Base-by-base conservation (phyloP, 2,329 filamentous ascomycete genomes). In the Plectosphaerella cucumerina region DNA sequence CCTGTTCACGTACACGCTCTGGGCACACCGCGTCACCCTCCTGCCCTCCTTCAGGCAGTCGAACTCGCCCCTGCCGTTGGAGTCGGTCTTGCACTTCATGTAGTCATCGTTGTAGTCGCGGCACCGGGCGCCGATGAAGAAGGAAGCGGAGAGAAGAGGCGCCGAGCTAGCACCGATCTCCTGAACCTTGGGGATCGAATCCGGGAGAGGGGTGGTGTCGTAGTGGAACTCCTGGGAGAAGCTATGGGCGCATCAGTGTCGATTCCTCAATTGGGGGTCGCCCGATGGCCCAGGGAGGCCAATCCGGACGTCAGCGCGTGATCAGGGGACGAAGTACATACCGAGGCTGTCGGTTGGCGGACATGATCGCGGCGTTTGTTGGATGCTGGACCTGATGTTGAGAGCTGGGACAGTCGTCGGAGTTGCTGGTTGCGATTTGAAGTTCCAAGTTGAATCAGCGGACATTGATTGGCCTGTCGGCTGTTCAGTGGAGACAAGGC, bases 11-110 rank as follows among this genome's bases (percentile, higher is more conserved):
- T 87, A 96, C 90, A 99, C 94, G 73, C 90, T 96, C 62, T 89
- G 86, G 53, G 94, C 94, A 78, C 94, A 99, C 75, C 94, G 84
- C 62, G 94, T 99, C 56, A 99, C 94, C 72, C 94, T 89, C 70
- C 94, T 84, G 51, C 94, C 94, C 77, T 99, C 94, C 80, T 90
- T 93, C 81, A 99, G 76, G 75, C 94, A 99, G 61, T 96, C 90
- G 57, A 95, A 72, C 78, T 99, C 94, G 70, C 91, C 94, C 72
- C 83, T 85, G 63, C 94, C 94, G 56, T 89, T 87, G 64, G 90
- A 86, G 75, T 97, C 91, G 61, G 84, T 89, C 86, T 99, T 99
- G 87, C 94, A 99, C 78, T 96, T 89, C 93, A 99, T 99, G 76
- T 88, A 99, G 75, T 99, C 94, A 78, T 99, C 94, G 74, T 97